Conservation (phyloP, 2,329 filamentous ascomycete species). For the Hymenoscyphus infarciens region DNA sequence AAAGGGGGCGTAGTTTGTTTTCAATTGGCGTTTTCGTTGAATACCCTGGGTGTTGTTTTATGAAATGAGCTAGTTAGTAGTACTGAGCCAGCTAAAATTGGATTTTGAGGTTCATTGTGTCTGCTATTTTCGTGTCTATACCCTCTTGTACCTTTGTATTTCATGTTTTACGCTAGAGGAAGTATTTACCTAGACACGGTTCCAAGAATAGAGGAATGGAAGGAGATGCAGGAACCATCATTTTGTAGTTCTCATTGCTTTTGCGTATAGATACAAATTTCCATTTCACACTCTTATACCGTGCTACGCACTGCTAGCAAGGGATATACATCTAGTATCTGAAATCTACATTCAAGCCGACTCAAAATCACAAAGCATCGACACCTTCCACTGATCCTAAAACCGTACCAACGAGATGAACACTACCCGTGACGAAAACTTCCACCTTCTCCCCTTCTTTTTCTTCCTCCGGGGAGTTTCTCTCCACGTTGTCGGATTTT, state of each 20-base stretch:
- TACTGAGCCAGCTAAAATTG: too few relatives aligned
- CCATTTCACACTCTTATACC: neutral
- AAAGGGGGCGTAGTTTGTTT: too few relatives aligned
- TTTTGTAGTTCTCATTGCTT: neutral
- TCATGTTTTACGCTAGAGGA: too few relatives aligned
- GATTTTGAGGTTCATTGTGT: neutral
- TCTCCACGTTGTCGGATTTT: conserved; percentile 14
- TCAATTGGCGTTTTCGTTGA: too few relatives aligned
- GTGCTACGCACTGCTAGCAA: too few relatives aligned
- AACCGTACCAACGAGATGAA: conserved; percentile 64
- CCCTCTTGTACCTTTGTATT: neutral
- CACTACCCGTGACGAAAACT: conserved; percentile 55
- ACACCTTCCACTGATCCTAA: conserved; percentile 64
- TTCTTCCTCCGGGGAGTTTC: neutral
- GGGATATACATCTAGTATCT: neutral
- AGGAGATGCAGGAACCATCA: too few relatives aligned
- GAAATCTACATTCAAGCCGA: neutral
- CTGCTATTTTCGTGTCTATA: neutral
- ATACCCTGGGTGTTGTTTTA: too few relatives aligned
- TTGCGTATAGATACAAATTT: neutral
- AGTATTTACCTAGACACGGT: too few relatives aligned
- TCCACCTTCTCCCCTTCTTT: conserved; percentile 25
- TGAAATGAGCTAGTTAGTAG: too few relatives aligned
- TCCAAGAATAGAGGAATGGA: too few relatives aligned
- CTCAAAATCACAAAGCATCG: conserved; percentile 6